Percentiles rank a stretch among this genome's conserved stretches.
These are phyloP conservation scores for Dichotomocladium elegans DNA, from an alignment of 371 early-diverging fungal genomes.

Conservation along the genomic window DNA sequence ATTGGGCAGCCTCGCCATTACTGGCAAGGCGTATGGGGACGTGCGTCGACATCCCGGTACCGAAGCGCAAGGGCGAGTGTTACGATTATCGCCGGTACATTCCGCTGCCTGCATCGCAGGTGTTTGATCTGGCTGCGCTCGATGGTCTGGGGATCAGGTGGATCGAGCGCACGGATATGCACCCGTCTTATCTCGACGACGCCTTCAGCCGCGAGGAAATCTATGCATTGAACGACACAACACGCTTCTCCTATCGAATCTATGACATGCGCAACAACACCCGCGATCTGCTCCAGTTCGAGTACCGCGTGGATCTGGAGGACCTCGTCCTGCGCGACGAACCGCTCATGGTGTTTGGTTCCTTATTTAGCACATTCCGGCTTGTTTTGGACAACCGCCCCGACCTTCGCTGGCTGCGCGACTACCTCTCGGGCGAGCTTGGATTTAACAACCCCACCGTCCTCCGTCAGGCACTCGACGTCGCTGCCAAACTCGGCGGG, in stretches of 20 bases:
- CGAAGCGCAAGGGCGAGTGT: conserved; percentile 10
- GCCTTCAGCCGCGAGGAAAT: conserved; percentile 9
- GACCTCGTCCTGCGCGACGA: conserved; percentile 31
- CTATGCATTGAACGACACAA: conserved; percentile 26
- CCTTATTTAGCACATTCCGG: conserved; percentile 37
- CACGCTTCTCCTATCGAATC: conserved; percentile 41
- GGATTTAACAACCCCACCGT: conserved; percentile 36
- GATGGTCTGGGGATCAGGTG: conserved; percentile 19
- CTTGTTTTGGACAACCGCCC: conserved; percentile 12
- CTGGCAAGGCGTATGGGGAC: conserved; percentile 9
- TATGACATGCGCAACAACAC: conserved; percentile 27
- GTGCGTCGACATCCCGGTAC: conserved; percentile 4
- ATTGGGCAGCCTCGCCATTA: conserved; percentile 14
- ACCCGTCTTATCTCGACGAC: conserved; percentile 18
- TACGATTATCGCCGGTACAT: conserved; percentile 17
- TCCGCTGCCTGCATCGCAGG: conserved; percentile 8
- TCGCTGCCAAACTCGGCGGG: conserved; percentile 36
- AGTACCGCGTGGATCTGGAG: conserved; percentile 25
- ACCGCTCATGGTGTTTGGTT: conserved; percentile 42
- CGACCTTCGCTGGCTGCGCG: conserved; percentile 15
- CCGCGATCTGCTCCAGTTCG: conserved; percentile 14
- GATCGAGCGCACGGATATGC: conserved; percentile 26
- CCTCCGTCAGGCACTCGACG: conserved; percentile 15
- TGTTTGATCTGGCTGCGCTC: conserved; percentile 23
- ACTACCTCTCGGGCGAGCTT: conserved; percentile 22